phyloP scores from a whole-genome alignment of 257 asterid species.

The Salvia splendens region DNA sequence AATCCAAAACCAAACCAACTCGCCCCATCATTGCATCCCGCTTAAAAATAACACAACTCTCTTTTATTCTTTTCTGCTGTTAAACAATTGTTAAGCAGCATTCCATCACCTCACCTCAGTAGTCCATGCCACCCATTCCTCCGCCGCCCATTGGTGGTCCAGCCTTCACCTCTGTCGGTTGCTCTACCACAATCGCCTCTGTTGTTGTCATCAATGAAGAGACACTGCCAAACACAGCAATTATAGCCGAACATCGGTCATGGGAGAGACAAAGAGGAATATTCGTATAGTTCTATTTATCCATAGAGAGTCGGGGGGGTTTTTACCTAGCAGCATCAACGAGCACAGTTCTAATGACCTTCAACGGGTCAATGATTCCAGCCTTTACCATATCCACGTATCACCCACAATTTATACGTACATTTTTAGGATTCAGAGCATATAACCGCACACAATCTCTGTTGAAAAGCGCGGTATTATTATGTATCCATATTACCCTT shows the following conservation, averaged over 20 bases:
- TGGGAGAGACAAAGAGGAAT: not conserved
- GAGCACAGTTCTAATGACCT: constrained; percentile 88
- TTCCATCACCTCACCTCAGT: constrained; percentile 35
- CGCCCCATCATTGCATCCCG: constrained; percentile 31
- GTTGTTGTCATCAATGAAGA: constrained; percentile 91
- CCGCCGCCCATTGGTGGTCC: constrained; percentile 74
- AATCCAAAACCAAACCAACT: too few species aligned
- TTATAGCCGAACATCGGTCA: not conserved
- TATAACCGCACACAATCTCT: not conserved
- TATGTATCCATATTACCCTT: constrained; percentile 49
- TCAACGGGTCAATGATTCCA: constrained; percentile 86
- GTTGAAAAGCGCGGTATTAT: not conserved
- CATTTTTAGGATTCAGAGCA: not conserved
- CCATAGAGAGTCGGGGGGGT: not conserved
- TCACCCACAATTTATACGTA: constrained; percentile 35
- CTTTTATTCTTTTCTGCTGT: constrained; percentile 10
- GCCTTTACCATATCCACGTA: constrained; percentile 91
- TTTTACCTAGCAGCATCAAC: constrained; percentile 95
- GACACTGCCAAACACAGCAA: constrained; percentile 50
- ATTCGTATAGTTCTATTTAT: too few species aligned
- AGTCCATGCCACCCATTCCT: constrained; percentile 88
- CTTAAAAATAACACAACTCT: constrained; percentile 25
- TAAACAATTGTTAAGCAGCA: constrained; percentile 20
- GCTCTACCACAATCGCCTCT: constrained; percentile 82
- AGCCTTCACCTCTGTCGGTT: constrained; percentile 70